Percentiles rank a stretch among this genome's conserved stretches.
Conservation (phyloP, 345 rosid genomes). For the Pseudoturritis turrita region DNA sequence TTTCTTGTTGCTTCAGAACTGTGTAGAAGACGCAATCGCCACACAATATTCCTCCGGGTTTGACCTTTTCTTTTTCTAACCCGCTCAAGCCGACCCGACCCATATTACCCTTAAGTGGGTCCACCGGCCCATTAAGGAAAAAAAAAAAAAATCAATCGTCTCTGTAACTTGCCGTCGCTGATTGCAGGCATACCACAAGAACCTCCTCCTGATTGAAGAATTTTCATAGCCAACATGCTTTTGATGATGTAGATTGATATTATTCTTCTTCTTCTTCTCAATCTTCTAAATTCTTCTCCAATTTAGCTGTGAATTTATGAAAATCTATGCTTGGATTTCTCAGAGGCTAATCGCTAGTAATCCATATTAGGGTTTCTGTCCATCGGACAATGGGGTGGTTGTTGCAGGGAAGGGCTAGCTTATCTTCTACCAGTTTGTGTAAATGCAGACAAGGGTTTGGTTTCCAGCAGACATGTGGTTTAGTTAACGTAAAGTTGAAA, state of each 20-base stretch:
- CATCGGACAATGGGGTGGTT: conserved; percentile 39
- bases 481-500: conserved; percentile 76
- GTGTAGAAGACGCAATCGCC: conserved; percentile 25
- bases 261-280: not conserved
- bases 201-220: not conserved
- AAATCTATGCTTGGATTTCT: not conserved
- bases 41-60: conserved; percentile 13
- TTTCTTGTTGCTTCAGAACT: conserved; percentile 23
- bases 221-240: not conserved
- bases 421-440: conserved; percentile 22
- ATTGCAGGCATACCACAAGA: too few relatives aligned
- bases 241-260: not conserved
- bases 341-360: too few relatives aligned
- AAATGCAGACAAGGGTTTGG: conserved; percentile 35
- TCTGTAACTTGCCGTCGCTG: not conserved
- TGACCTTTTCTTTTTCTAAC: conserved; percentile 7
- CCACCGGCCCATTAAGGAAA: not conserved
- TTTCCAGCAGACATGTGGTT: conserved; percentile 46
- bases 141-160: not conserved
- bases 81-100: not conserved
- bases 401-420: conserved; percentile 9
- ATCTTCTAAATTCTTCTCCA: not conserved
- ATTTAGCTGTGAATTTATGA: not conserved
- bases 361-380: not conserved
- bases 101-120: not conserved